phyloP scores from a whole-genome alignment of 192 early-diverging fungal genomes.

The Entomortierella parvispora region DNA sequence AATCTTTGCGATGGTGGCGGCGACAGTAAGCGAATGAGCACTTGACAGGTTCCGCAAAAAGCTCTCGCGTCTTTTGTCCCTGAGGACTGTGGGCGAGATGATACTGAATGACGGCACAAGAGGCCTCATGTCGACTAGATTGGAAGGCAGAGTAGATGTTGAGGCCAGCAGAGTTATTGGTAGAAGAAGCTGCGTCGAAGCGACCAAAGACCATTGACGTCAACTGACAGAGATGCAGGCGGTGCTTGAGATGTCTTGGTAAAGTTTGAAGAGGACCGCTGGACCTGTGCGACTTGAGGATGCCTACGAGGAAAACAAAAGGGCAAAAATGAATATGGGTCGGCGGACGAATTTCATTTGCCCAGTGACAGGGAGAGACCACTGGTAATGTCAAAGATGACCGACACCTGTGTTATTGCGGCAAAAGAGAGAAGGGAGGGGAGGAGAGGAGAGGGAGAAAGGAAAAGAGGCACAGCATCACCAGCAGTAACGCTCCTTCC shows the following conservation, averaged over 20 bases:
- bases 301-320: constrained; percentile 24
- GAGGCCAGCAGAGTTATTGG: constrained; percentile 35
- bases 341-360: neutral
- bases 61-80: constrained; percentile 26
- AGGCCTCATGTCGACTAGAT: constrained; percentile 27
- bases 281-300: constrained; percentile 50
- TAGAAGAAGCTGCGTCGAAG: constrained; percentile 57
- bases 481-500: no score
- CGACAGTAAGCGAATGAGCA: constrained; percentile 52
- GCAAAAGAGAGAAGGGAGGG: constrained; percentile 5
- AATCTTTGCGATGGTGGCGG: constrained; percentile 56
- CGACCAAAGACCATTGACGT: constrained; percentile 68
- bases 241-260: constrained; percentile 58
- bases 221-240: constrained; percentile 62
- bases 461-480: constrained; percentile 3
- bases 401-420: no score
- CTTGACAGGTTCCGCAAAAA: constrained; percentile 44
- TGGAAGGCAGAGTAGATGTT: constrained; percentile 44
- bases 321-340: neutral
- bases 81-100: constrained; percentile 25
- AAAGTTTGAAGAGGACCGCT: constrained; percentile 48
- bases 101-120: constrained; percentile 27
- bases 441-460: constrained; percentile 8
- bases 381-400: no score
- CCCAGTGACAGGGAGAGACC: neutral